These are phyloP conservation scores for Zizania latifolia DNA, from an alignment of 176 grass and related monocot species.

Conservation along the genomic window DNA sequence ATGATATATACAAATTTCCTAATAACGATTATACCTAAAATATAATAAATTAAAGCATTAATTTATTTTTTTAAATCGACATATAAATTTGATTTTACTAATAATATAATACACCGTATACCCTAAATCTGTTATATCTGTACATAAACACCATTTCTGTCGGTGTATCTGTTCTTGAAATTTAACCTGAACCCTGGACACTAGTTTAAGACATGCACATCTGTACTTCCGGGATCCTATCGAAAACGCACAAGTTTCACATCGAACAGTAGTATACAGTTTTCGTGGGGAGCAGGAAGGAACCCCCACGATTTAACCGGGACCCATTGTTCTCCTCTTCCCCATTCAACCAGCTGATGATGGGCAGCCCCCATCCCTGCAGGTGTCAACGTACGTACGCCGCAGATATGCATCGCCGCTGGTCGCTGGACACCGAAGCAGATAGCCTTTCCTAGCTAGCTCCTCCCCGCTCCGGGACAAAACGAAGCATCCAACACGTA, in stretches of 20 bases:
- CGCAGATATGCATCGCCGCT: background rate
- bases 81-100: too few relatives aligned
- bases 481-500: slow-evolving; percentile 2
- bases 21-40: too few relatives aligned
- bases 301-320: background rate
- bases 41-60: too few relatives aligned
- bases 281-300: background rate
- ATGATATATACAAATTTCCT: too few relatives aligned
- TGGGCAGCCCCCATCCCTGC: background rate
- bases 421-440: background rate
- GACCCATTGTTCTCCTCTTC: background rate
- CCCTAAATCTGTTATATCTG: too few relatives aligned
- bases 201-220: background rate
- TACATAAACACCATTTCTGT: background rate
- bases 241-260: background rate
- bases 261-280: background rate
- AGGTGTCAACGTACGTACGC: background rate
- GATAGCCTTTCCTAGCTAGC: background rate
- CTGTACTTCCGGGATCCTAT: background rate
- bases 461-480: slow-evolving; percentile 22
- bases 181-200: background rate
- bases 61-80: too few relatives aligned
- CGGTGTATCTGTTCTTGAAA: background rate
- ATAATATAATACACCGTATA: too few relatives aligned
- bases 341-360: background rate